Conservation (phyloP, 176 grass and related monocot species). For the Saccharum officinarum region DNA sequence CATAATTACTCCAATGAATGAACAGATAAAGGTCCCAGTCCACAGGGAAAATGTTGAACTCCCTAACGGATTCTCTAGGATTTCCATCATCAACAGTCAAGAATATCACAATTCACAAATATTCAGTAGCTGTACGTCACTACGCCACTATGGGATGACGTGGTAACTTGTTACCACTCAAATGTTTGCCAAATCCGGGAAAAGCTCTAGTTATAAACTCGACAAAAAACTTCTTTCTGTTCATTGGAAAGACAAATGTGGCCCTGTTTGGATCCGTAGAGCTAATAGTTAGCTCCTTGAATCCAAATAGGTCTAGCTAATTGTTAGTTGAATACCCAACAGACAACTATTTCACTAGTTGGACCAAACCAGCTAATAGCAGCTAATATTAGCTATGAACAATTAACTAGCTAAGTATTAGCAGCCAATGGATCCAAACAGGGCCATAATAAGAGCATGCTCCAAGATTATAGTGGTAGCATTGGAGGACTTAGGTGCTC, state of each 20-base stretch:
- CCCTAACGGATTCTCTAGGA: background rate
- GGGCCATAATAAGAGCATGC: background rate
- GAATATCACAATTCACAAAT: background rate
- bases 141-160: background rate
- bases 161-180: background rate
- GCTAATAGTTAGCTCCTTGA: background rate
- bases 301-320: background rate
- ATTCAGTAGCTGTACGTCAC: background rate
- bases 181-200: background rate
- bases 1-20: background rate
- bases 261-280: background rate
- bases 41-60: background rate
- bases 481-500: background rate
- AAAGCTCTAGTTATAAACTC: background rate
- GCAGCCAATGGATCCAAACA: background rate
- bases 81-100: background rate
- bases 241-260: background rate
- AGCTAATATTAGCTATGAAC: background rate
- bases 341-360: background rate
- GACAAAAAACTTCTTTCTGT: background rate
- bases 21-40: background rate
- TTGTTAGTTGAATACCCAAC: background rate
- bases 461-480: background rate
- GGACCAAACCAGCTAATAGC: background rate
- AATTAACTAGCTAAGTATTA: background rate